Evolutionary conservation across 2,329 filamentous ascomycete species (phyloP), one percentile per base, ranked within the genome.

Genomic region (Fusarium beomiforme): DNA sequence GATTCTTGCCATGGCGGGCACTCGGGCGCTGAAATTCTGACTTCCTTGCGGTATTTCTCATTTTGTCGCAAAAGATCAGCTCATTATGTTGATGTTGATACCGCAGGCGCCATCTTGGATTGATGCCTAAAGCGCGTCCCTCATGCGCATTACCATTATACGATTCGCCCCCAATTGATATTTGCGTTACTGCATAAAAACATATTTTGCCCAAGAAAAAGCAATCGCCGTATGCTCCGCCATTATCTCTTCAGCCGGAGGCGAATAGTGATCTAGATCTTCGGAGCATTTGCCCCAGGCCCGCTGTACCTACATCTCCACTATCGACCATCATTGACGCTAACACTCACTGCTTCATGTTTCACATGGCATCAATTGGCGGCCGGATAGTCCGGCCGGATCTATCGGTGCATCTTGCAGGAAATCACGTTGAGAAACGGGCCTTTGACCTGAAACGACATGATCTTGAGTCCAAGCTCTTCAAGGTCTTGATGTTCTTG

Each of bases 191-290:
- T 12, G 3, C 3, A 36, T 11, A 4, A 1, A 3, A 3, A 4
- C 1, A 16, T 12, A 11, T 53, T 53, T 17, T 53, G 9, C 49
- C 49, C 17, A 5, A 3, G 10, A 1, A 24, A 31, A 14, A 44
- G 26, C 13, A 44, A 31, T 50, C 31, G 47, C 47, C 47, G 47
- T 21, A 8, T 8, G 24, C 51, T 44, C 36, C 17, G 37, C 37
- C 51, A 23, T 19, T 6, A 10, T 3, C 34, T 19, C 3, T 11
- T 0, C 14, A 3, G 12, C 19, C 19, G 10, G 3, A 0, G 33
- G 14, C 10, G 19, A 31, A 19, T n/a, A 6, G 19, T 14, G 13
- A 21, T 26, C 17, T 19, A 4, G 7, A 0, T 17, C 14, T 19
- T 21, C 14, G 23, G 34, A 29, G 23, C 4, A 29, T 29, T 19